Percentiles rank a stretch among this genome's conserved stretches.
Evolutionary conservation across 2,329 filamentous ascomycete species (phyloP).

Genomic region (Nigrograna mackinnonii): DNA sequence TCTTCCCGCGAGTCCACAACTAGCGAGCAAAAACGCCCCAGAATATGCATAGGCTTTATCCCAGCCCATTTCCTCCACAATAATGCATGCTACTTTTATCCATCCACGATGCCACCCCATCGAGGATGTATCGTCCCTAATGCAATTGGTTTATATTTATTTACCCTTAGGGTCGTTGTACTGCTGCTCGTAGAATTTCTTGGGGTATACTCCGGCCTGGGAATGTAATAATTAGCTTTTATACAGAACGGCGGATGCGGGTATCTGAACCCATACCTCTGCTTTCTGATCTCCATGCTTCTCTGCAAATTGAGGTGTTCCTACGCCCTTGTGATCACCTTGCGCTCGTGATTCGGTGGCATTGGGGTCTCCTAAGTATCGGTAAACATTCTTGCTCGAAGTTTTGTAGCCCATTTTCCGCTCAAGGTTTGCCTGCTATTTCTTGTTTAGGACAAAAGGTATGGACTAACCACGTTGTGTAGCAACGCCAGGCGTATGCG

Average conservation of each 20-base stretch:
- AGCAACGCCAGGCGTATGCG: constrained; percentile 32
- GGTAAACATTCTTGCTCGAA: not conserved
- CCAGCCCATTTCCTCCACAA: too few relatives aligned
- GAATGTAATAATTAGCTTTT: not conserved
- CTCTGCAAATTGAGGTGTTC: constrained; percentile 28
- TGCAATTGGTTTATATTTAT: too few relatives aligned
- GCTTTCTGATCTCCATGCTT: constrained; percentile 29
- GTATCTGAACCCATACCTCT: constrained; percentile 16
- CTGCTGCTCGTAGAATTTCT: constrained; percentile 37
- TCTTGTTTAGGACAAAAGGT: constrained; percentile 1
- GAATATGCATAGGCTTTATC: too few relatives aligned
- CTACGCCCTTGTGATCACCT: constrained; percentile 27
- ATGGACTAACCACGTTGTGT: constrained; percentile 28
- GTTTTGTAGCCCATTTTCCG: constrained; percentile 7
- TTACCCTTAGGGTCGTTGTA: constrained; percentile 38
- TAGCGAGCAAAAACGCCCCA: too few relatives aligned
- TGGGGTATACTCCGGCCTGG: constrained; percentile 18
- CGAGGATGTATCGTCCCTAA: too few relatives aligned
- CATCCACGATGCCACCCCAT: too few relatives aligned
- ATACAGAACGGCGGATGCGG: not conserved
- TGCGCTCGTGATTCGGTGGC: constrained; percentile 25
- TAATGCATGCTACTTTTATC: too few relatives aligned
- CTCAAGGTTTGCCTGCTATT: not conserved
- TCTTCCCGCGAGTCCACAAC: too few relatives aligned
- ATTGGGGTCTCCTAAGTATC: constrained; percentile 18